These are phyloP conservation scores for Beauveria sp. DNA, from an alignment of 2,329 filamentous ascomycete genomes.

Conservation along the genomic window DNA sequence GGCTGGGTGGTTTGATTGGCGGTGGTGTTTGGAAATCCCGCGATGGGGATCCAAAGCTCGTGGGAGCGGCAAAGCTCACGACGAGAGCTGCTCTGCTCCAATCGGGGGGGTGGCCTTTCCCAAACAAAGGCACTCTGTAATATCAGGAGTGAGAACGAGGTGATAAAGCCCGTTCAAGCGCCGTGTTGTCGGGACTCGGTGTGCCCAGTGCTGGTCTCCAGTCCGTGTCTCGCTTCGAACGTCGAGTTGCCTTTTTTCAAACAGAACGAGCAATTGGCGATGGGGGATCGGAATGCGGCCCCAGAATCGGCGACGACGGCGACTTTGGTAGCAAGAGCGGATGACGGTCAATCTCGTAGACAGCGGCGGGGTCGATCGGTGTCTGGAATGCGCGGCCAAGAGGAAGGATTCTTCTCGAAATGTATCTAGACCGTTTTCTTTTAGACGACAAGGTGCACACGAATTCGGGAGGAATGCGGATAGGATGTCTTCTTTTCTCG, in stretches of 20 bases:
- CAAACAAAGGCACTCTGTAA: neutral
- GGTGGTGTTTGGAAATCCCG: neutral
- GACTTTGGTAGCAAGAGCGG: neutral
- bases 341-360: neutral
- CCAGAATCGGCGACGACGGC: neutral
- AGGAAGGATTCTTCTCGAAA: neutral
- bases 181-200: neutral
- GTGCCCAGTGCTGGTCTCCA: neutral
- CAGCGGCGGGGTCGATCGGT: neutral
- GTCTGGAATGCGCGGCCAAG: neutral
- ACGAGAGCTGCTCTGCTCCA: neutral
- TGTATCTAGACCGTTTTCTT: neutral
- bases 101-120: neutral
- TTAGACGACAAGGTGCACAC: neutral
- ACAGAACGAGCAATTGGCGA: neutral
- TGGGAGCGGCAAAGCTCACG: neutral
- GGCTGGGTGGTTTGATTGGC: neutral
- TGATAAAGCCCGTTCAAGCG: neutral
- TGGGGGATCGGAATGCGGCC: conserved; percentile 1
- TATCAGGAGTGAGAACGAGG: neutral
- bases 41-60: neutral
- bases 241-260: neutral
- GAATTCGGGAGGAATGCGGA: conserved; percentile 1
- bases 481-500: neutral
- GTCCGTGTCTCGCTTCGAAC: neutral